phyloP scores from a whole-genome alignment of 768 basidiomycete species.

The Macrolepiota albuminosa region DNA sequence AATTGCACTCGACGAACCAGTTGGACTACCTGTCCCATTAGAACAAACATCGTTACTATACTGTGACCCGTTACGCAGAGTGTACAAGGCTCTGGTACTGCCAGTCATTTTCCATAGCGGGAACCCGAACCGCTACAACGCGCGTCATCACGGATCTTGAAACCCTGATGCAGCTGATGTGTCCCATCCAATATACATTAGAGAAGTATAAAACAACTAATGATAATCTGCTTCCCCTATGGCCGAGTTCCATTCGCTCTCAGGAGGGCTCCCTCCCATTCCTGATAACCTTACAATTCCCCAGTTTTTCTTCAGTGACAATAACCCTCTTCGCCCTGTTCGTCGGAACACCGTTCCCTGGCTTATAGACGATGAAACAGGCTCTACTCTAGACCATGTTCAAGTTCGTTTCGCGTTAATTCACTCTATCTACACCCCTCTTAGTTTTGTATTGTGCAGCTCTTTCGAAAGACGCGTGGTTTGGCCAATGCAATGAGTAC shows the following conservation, averaged over 20 bases:
- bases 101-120: no score
- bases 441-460: slow-evolving; percentile 18
- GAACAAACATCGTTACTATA: no score
- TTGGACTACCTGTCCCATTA: no score
- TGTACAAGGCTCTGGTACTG: no score
- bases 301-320: slow-evolving; percentile 57
- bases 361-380: slow-evolving; percentile 56
- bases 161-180: not conserved
- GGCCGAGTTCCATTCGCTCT: slow-evolving; percentile 29
- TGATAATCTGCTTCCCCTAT: slow-evolving; percentile 12
- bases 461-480: slow-evolving; percentile 38
- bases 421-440: not conserved
- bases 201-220: not conserved
- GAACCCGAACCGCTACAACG: no score
- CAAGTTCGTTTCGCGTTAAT: slow-evolving; percentile 34
- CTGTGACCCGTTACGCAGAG: no score
- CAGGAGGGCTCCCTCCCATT: slow-evolving; percentile 34
- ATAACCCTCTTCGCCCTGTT: slow-evolving; percentile 36
- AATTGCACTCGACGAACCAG: no score
- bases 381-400: slow-evolving; percentile 34
- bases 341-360: slow-evolving; percentile 44
- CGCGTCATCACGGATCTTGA: not conserved
- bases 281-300: slow-evolving; percentile 63
- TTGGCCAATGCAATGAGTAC: slow-evolving; percentile 51
- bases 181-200: not conserved